Conservation (phyloP, 177 flowering plant species). For the Vitis hybrid region DNA sequence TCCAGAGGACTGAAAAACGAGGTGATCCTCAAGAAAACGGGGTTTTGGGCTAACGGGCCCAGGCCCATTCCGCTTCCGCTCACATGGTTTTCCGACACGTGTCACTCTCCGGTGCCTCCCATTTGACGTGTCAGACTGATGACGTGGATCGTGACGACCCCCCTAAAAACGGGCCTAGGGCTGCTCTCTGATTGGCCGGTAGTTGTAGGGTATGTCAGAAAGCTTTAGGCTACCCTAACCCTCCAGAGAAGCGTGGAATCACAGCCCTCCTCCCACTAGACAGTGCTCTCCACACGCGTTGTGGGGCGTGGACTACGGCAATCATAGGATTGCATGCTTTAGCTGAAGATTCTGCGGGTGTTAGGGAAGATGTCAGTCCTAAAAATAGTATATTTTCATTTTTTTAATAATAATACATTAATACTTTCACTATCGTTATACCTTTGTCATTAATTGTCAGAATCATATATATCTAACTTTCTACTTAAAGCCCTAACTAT, state of each 20-base stretch:
- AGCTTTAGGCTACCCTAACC: not conserved
- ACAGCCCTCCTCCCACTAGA: too few species aligned
- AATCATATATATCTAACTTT: constrained; percentile 16
- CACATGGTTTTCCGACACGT: constrained; percentile 29
- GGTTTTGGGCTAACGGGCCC: constrained; percentile 8
- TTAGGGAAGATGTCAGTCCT: constrained; percentile 14
- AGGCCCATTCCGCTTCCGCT: constrained; percentile 14
- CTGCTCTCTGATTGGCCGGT: constrained; percentile 1
- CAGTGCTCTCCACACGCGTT: not conserved
- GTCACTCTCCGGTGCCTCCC: not conserved
- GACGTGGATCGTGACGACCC: constrained; percentile 14
- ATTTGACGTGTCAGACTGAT: constrained; percentile 26
- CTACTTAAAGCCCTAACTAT: not conserved
- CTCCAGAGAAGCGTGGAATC: too few species aligned
- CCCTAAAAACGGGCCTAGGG: constrained; percentile 11
- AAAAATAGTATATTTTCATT: constrained; percentile 14
- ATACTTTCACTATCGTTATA: not conserved
- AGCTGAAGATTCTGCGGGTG: constrained; percentile 25
- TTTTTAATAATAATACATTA: not conserved
- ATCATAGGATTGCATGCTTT: not conserved
- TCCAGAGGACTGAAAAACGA: constrained; percentile 30
- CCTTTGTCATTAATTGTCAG: constrained; percentile 5
- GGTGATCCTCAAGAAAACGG: not conserved
- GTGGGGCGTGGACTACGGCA: not conserved
- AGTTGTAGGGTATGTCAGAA: not conserved